These are phyloP conservation scores for rapeseed (Brassica napus) DNA, from an alignment of 345 rosid species.

Conservation along the genomic window DNA sequence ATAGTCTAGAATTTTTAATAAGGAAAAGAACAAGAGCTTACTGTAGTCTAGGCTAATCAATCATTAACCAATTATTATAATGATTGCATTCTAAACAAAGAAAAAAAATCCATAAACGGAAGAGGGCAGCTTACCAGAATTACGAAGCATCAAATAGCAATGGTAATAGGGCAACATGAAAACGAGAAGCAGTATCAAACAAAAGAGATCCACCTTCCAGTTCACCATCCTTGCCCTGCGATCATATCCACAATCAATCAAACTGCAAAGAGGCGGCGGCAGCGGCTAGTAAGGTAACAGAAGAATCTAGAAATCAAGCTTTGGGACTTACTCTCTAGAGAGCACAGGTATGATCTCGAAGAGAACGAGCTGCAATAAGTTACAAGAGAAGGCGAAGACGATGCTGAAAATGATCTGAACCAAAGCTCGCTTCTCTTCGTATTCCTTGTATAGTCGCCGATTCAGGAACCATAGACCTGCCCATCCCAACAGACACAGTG, in stretches of 20 bases:
- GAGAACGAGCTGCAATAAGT: constrained; percentile 90
- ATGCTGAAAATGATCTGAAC: constrained; percentile 94
- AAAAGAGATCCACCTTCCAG: constrained; percentile 93
- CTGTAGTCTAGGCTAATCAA: not conserved
- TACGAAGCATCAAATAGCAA: constrained; percentile 95
- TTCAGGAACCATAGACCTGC: constrained; percentile 90
- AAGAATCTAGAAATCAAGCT: not conserved
- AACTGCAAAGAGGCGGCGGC: not conserved
- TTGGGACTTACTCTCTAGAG: constrained; percentile 63
- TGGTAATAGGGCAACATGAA: constrained; percentile 96
- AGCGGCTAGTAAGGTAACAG: not conserved
- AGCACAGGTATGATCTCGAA: constrained; percentile 94
- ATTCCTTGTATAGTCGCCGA: constrained; percentile 84
- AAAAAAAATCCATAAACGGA: not conserved
- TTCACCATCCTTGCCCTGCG: constrained; percentile 87
- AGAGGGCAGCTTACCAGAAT: constrained; percentile 54
- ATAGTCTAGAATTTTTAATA: no score
- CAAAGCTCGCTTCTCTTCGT: constrained; percentile 87
- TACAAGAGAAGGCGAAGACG: constrained; percentile 95
- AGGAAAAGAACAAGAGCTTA: no score
- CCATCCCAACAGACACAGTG: constrained; percentile 75
- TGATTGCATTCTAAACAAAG: not conserved
- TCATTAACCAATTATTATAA: not conserved
- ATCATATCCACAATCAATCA: not conserved
- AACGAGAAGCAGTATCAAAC: constrained; percentile 83